Evolutionary conservation across 2,329 filamentous ascomycete species (phyloP).

Genomic region (Shiraia sp.): DNA sequence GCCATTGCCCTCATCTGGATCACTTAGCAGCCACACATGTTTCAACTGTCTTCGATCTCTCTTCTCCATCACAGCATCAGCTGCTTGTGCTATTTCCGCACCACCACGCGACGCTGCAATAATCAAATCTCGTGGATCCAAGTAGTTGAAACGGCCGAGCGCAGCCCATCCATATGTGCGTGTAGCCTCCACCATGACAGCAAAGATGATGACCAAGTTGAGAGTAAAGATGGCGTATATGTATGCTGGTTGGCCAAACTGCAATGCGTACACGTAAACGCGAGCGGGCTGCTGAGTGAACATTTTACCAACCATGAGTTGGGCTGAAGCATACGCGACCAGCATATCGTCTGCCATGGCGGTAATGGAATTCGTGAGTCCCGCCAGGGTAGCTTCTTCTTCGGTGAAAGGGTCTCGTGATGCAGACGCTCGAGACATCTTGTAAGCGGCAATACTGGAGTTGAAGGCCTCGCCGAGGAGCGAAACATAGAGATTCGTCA

Average conservation of each 20-base stretch:
- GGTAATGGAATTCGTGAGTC: conserved; percentile 26
- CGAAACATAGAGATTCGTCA: conserved; percentile 45
- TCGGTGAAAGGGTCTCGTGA: conserved; percentile 16
- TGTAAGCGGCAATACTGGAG: conserved; percentile 35
- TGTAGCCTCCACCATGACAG: conserved; percentile 25
- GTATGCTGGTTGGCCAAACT: conserved; percentile 32
- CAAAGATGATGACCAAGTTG: conserved; percentile 28
- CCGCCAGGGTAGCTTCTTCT: conserved; percentile 25
- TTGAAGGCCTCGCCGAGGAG: conserved; percentile 43
- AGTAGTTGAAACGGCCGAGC: conserved; percentile 33
- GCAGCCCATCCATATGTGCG: conserved; percentile 28
- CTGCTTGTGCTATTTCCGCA: conserved; percentile 20
- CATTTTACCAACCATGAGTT: conserved; percentile 37
- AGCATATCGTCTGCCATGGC: conserved; percentile 37
- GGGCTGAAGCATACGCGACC: conserved; percentile 36
- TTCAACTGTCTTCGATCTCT: conserved; percentile 16
- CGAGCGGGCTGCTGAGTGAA: conserved; percentile 15
- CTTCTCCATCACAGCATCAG: conserved; percentile 17
- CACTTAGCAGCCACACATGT: conserved; percentile 26
- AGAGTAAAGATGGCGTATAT: conserved; percentile 35
- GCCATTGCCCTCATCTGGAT: conserved; percentile 31
- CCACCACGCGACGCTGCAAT: conserved; percentile 29
- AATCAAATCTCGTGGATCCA: conserved; percentile 35
- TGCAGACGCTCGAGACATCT: conserved; percentile 19
- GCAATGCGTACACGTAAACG: conserved; percentile 22